Percentiles rank a stretch among this genome's conserved stretches.
phyloP scores from a whole-genome alignment of 139 green algal species.

The Picochlorum sp. region DNA sequence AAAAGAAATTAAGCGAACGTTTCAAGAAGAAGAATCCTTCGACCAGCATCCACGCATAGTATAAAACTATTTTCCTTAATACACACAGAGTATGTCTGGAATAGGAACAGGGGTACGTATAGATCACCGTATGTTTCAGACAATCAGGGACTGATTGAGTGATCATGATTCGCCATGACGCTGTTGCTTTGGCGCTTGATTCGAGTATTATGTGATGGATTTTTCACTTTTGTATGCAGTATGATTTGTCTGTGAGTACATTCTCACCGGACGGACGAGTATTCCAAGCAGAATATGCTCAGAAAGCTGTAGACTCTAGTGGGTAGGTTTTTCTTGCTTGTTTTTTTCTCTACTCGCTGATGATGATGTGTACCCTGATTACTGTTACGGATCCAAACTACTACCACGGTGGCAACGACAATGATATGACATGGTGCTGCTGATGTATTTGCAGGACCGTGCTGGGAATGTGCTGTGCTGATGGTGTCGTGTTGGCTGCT shows the following conservation, averaged over 20 bases:
- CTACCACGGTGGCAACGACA: too few relatives aligned
- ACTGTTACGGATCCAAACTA: too few relatives aligned
- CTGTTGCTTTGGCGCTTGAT: neutral
- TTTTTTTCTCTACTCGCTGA: too few relatives aligned
- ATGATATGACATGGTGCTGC: neutral
- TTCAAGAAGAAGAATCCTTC: too few relatives aligned
- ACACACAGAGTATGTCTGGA: slow-evolving; percentile 50
- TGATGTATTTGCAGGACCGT: slow-evolving; percentile 64
- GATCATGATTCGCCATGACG: neutral
- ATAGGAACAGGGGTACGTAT: slow-evolving; percentile 70
- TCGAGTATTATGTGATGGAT: neutral
- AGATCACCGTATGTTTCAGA: neutral
- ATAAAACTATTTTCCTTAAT: neutral
- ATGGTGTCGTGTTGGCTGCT: slow-evolving; percentile 90
- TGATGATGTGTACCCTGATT: too few relatives aligned
- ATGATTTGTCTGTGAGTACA: slow-evolving; percentile 93
- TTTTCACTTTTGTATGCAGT: slow-evolving; percentile 44
- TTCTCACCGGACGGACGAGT: slow-evolving; percentile 95
- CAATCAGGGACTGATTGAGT: neutral
- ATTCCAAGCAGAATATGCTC: slow-evolving; percentile 97
- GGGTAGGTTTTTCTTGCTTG: slow-evolving; percentile 46
- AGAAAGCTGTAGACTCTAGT: slow-evolving; percentile 97
- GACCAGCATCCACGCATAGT: neutral
- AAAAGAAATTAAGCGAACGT: too few relatives aligned
- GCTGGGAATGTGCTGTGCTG: slow-evolving; percentile 87